Percentiles rank a stretch among this genome's conserved stretches.
Evolutionary conservation across 257 asterid genomes (phyloP).

Genomic region (Cruciata laevipes): DNA sequence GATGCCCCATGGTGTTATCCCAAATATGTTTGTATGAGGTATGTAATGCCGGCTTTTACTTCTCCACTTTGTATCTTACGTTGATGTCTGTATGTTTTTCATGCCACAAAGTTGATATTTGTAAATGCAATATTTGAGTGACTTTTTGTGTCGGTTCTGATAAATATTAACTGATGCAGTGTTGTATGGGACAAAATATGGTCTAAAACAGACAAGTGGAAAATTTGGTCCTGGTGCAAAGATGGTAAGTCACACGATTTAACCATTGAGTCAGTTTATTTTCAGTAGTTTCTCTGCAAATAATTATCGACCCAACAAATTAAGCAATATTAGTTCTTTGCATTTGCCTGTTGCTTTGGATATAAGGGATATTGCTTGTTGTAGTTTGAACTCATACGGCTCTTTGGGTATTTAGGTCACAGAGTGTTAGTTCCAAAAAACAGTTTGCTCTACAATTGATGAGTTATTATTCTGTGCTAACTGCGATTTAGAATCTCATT

Average conservation of each 20-base stretch:
- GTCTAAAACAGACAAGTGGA: conserved; percentile 91
- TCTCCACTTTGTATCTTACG: not conserved
- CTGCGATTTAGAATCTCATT: not conserved
- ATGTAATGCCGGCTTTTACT: not conserved
- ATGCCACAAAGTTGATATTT: not conserved
- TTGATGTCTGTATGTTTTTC: not conserved
- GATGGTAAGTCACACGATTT: conserved; percentile 50
- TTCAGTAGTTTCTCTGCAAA: not conserved
- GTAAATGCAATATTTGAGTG: not conserved
- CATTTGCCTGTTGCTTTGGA: not conserved
- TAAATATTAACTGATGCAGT: conserved; percentile 43
- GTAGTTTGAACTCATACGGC: too few species aligned
- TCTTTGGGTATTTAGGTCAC: not conserved
- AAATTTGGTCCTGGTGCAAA: conserved; percentile 93
- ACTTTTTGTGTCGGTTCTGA: conserved; percentile 1
- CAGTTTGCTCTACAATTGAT: not conserved
- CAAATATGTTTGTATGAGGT: conserved; percentile 97
- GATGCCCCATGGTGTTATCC: conserved; percentile 95
- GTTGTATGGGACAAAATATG: conserved; percentile 90
- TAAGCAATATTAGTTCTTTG: not conserved
- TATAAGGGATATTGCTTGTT: not conserved
- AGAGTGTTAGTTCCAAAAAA: not conserved
- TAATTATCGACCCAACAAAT: not conserved
- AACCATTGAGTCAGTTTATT: not conserved
- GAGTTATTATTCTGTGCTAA: not conserved